Conservation (phyloP, 2,329 filamentous ascomycete genomes). For the Coniella lustricola region DNA sequence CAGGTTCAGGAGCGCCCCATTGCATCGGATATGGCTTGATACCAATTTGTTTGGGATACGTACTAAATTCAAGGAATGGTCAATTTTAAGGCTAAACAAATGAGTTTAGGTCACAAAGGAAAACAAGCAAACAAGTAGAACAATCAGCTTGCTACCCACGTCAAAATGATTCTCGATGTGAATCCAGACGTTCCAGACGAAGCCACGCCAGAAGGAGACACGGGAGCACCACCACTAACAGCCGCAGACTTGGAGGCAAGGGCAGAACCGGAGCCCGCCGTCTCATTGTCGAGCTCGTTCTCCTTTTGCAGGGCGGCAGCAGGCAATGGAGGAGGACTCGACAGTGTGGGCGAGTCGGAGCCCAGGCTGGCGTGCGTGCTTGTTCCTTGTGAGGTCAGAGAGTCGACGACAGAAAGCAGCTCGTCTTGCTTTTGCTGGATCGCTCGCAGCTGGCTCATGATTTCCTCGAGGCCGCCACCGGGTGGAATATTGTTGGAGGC, state of each 20-base stretch:
- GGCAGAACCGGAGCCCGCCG: slow-evolving; percentile 14
- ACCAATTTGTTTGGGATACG: slow-evolving; percentile 89
- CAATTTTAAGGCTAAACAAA: no score
- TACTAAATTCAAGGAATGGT: slow-evolving; percentile 29
- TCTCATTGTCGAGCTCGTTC: slow-evolving; percentile 10
- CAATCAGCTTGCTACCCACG: slow-evolving; percentile 7
- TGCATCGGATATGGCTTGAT: slow-evolving; percentile 85
- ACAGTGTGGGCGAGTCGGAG: not conserved
- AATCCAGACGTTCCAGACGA: slow-evolving; percentile 10
- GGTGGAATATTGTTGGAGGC: slow-evolving; percentile 12
- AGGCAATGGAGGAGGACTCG: slow-evolving; percentile 8
- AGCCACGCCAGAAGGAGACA: slow-evolving; percentile 1
- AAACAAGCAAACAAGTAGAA: no score
- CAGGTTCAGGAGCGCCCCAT: slow-evolving; percentile 75
- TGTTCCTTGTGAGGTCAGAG: slow-evolving; percentile 3
- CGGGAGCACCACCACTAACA: slow-evolving; percentile 10
- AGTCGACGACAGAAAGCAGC: slow-evolving; percentile 15
- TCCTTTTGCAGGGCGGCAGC: slow-evolving; percentile 4
- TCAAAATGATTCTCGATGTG: slow-evolving; percentile 16
- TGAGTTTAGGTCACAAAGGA: no score
- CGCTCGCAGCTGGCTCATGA: slow-evolving; percentile 14
- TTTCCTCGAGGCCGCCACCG: slow-evolving; percentile 13
- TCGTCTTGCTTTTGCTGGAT: slow-evolving; percentile 17
- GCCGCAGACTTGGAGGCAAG: slow-evolving; percentile 19
- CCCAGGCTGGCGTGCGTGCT: not conserved